A percentile compares a stretch with the other conserved stretches of the same genome.
phyloP scores from a whole-genome alignment of 2,329 filamentous ascomycete genomes.

The Alternaria triticina region DNA sequence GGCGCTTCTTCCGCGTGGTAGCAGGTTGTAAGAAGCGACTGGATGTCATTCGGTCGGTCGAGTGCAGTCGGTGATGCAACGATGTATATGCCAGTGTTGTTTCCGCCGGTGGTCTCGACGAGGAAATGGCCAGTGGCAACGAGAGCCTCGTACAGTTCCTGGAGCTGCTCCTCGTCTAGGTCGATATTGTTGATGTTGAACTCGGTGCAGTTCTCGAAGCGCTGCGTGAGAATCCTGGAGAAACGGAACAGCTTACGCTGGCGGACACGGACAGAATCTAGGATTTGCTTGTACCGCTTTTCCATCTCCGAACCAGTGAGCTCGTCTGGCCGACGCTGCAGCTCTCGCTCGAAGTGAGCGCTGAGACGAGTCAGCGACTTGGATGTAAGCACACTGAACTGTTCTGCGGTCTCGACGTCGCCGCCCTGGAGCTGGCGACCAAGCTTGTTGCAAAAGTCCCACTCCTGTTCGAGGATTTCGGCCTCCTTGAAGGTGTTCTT shows the following conservation, averaged over 20 bases:
- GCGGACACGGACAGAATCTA: conserved; percentile 94
- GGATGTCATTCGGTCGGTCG: conserved; percentile 79
- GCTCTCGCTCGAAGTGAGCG: conserved; percentile 88
- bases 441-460: conserved; percentile 95
- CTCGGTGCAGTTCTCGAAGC: conserved; percentile 96
- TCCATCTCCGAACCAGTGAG: conserved; percentile 83
- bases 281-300: conserved; percentile 92
- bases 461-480: conserved; percentile 95
- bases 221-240: conserved; percentile 84
- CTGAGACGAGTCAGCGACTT: conserved; percentile 90
- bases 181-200: conserved; percentile 83
- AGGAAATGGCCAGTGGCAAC: conserved; percentile 86
- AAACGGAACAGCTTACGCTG: conserved; percentile 97
- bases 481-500: conserved; percentile 99
- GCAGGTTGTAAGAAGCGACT: conserved; percentile 81
- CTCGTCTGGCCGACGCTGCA: conserved; percentile 84
- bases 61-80: conserved; percentile 83
- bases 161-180: conserved; percentile 70
- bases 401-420: conserved; percentile 95
- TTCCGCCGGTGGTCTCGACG: conserved; percentile 73
- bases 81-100: conserved; percentile 75
- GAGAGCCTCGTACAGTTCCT: conserved; percentile 80
- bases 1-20: conserved; percentile 71
- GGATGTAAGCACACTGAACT: conserved; percentile 91
- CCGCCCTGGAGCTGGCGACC: conserved; percentile 90